Conservation (phyloP, 805 yeast genomes). For the Saturnispora galanensis region DNA sequence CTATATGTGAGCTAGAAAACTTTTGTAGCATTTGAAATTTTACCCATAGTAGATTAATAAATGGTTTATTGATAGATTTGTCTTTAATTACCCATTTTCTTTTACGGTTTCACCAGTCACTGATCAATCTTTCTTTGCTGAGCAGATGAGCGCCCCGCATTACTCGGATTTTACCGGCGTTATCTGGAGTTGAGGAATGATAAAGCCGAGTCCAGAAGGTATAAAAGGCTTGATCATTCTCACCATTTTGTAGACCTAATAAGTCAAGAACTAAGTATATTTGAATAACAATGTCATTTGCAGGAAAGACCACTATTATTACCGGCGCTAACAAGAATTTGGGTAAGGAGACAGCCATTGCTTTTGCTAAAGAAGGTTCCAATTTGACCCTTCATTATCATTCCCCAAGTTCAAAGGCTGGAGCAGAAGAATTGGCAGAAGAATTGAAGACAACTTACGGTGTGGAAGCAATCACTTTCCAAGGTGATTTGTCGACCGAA, state of each 20-base stretch:
- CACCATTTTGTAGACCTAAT: too few species aligned
- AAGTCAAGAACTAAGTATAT: too few species aligned
- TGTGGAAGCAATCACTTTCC: constrained; percentile 33
- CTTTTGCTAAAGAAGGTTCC: constrained; percentile 46
- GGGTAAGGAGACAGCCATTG: constrained; percentile 27
- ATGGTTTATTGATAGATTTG: too few species aligned
- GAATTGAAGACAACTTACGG: constrained; percentile 29
- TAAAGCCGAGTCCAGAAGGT: too few species aligned
- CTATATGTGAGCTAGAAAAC: too few species aligned
- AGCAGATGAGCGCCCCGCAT: too few species aligned
- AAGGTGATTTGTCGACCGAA: constrained; percentile 35
- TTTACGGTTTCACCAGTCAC: neutral
- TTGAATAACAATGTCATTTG: constrained; percentile 6
- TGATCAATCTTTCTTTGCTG: neutral
- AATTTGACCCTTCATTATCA: constrained; percentile 48
- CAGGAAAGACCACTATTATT: constrained; percentile 13
- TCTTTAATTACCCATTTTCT: neutral
- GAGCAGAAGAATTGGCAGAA: constrained; percentile 29
- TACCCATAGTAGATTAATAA: too few species aligned
- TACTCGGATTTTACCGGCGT: too few species aligned
- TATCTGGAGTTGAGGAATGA: too few species aligned
- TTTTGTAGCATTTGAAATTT: too few species aligned
- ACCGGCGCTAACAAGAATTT: constrained; percentile 18
- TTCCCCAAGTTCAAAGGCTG: constrained; percentile 30
- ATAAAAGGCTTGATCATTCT: too few species aligned